These are phyloP conservation scores for Sclerotinia borealis DNA, from an alignment of 2,329 filamentous ascomycete genomes.

Conservation along the genomic window DNA sequence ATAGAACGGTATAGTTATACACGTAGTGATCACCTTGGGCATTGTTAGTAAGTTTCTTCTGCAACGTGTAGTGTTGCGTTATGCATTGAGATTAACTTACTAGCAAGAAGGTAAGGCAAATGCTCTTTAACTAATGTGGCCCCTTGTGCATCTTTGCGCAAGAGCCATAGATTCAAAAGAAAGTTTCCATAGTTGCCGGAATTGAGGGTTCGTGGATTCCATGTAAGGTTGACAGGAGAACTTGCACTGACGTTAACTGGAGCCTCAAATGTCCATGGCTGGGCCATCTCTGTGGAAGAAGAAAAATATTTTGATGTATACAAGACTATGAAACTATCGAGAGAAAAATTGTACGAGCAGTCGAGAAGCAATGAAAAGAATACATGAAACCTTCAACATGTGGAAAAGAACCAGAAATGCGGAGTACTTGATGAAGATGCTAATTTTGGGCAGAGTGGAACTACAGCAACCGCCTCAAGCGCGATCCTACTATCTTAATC, in stretches of 20 bases:
- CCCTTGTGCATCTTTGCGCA: not conserved
- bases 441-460: not conserved
- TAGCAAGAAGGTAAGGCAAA: not conserved
- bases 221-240: not conserved
- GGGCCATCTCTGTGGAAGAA: not conserved
- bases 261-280: not conserved
- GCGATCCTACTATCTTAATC: too few species aligned
- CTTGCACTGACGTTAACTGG: not conserved
- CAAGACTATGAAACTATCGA: not conserved
- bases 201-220: not conserved
- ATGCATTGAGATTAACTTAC: not conserved
- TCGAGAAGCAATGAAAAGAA: too few species aligned
- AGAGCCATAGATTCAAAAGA: not conserved
- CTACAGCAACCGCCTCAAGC: not conserved
- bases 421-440: not conserved
- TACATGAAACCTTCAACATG: too few species aligned
- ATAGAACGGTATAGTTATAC: not conserved
- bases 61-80: not conserved
- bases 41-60: not conserved
- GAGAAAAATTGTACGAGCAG: not conserved
- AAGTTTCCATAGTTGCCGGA: not conserved
- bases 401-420: too few species aligned
- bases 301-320: not conserved
- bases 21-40: not conserved
- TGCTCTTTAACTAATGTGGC: not conserved